A percentile compares a stretch with the other conserved stretches of the same genome.
These are phyloP conservation scores for Thoreauomyces humboldtii DNA, from an alignment of 192 early-diverging fungal genomes.

Conservation along the genomic window DNA sequence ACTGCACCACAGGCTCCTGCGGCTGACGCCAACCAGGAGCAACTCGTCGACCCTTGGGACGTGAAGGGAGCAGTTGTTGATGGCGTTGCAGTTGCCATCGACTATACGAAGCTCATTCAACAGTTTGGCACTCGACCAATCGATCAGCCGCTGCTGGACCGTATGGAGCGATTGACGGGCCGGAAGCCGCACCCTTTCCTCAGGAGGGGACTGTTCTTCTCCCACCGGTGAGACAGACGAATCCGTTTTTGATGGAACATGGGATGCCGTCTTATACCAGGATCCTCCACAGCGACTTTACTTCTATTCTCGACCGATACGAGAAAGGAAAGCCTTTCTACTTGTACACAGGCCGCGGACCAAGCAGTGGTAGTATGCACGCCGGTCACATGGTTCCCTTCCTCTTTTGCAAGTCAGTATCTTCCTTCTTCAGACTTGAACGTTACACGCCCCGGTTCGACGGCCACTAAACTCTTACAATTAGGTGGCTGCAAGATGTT, in stretches of 20 bases:
- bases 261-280: too few species aligned
- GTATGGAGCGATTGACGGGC: slow-evolving; percentile 84
- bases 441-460: too few species aligned
- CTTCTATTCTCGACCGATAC: slow-evolving; percentile 78
- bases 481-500: slow-evolving; percentile 89
- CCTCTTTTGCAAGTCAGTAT: slow-evolving; percentile 84
- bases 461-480: too few species aligned
- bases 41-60: slow-evolving; percentile 86
- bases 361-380: slow-evolving; percentile 89
- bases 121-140: slow-evolving; percentile 86
- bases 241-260: background rate
- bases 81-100: slow-evolving; percentile 80
- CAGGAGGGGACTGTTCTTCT: slow-evolving; percentile 90
- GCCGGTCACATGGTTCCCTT: slow-evolving; percentile 97
- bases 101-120: slow-evolving; percentile 88
- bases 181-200: slow-evolving; percentile 77
- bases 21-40: slow-evolving; percentile 29
- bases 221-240: slow-evolving; percentile 82
- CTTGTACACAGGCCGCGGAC: slow-evolving; percentile 96
- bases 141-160: slow-evolving; percentile 68
- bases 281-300: slow-evolving; percentile 80
- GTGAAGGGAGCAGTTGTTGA: slow-evolving; percentile 90
- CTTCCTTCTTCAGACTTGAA: background rate
- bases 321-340: slow-evolving; percentile 97
- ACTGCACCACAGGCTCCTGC: background rate